Evolutionary conservation across 371 early-diverging fungal species (phyloP).

Genomic region (Synchytrium microbalum): DNA sequence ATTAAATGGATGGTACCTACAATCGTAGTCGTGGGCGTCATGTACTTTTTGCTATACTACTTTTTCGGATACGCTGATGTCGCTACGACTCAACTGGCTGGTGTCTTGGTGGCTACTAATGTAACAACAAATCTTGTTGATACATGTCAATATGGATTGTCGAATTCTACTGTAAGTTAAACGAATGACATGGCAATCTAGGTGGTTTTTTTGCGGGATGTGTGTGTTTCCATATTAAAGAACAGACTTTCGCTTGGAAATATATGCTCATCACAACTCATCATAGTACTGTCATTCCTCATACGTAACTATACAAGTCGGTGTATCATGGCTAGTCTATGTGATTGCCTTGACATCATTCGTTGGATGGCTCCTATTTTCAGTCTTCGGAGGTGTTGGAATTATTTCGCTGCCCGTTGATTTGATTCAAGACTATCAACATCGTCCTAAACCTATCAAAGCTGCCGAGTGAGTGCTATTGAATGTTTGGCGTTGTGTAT

Average conservation of each 20-base stretch:
- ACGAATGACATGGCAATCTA: slow-evolving; percentile 14
- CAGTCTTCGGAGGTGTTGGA: slow-evolving; percentile 51
- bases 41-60: slow-evolving; percentile 29
- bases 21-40: slow-evolving; percentile 27
- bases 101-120: slow-evolving; percentile 12
- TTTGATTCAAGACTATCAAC: slow-evolving; percentile 35
- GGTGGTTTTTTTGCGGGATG: background rate
- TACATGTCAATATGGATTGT: background rate
- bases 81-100: slow-evolving; percentile 16
- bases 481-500: slow-evolving; percentile 1
- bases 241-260: background rate
- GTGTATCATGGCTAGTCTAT: slow-evolving; percentile 39
- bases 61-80: slow-evolving; percentile 37
- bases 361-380: slow-evolving; percentile 45
- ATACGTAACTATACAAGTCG: slow-evolving; percentile 9
- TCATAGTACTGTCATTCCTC: slow-evolving; percentile 2
- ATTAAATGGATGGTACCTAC: slow-evolving; percentile 44
- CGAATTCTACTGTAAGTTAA: background rate
- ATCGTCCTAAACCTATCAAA: slow-evolving; percentile 45
- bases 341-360: slow-evolving; percentile 41
- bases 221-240: slow-evolving; percentile 5
- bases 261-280: background rate
- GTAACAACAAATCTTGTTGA: background rate
- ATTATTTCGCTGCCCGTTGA: slow-evolving; percentile 41
- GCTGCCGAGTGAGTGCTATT: slow-evolving; percentile 26